phyloP scores from a whole-genome alignment of 148 eudicot species.

The Arbutus unedo region DNA sequence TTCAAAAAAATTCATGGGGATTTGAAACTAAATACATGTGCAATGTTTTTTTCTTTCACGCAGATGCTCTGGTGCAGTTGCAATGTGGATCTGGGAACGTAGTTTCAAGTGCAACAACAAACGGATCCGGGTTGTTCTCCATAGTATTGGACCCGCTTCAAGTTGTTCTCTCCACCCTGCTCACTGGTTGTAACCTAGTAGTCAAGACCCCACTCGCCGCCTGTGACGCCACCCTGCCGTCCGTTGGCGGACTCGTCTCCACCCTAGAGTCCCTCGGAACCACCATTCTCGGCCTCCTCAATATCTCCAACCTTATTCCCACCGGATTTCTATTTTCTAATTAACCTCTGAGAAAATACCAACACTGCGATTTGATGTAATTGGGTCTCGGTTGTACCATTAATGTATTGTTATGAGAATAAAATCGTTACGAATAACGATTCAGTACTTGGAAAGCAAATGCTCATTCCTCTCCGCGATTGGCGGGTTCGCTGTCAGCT shows the following conservation, averaged over 20 bases:
- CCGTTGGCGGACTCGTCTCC: constrained; percentile 27
- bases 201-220: constrained; percentile 35
- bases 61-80: constrained; percentile 43
- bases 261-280: constrained; percentile 23
- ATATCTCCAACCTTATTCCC: constrained; percentile 24
- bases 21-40: too few species aligned
- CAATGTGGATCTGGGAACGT: constrained; percentile 35
- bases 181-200: constrained; percentile 23
- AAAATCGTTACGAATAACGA: neutral
- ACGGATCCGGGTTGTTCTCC: constrained; percentile 25
- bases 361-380: neutral
- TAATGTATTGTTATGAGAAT: neutral
- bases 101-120: constrained; percentile 30
- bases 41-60: neutral
- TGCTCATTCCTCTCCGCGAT: too few species aligned
- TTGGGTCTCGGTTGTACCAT: neutral
- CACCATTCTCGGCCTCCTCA: constrained; percentile 25
- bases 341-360: neutral
- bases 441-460: too few species aligned
- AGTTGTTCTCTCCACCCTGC: constrained; percentile 18
- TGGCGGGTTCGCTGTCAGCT: too few species aligned
- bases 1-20: too few species aligned
- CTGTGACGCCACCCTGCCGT: constrained; percentile 32
- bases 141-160: constrained; percentile 29
- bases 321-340: constrained; percentile 18